Evolutionary conservation across 495 filamentous ascomycete genomes (phyloP).

Genomic region (Glarea lozoyensis): DNA sequence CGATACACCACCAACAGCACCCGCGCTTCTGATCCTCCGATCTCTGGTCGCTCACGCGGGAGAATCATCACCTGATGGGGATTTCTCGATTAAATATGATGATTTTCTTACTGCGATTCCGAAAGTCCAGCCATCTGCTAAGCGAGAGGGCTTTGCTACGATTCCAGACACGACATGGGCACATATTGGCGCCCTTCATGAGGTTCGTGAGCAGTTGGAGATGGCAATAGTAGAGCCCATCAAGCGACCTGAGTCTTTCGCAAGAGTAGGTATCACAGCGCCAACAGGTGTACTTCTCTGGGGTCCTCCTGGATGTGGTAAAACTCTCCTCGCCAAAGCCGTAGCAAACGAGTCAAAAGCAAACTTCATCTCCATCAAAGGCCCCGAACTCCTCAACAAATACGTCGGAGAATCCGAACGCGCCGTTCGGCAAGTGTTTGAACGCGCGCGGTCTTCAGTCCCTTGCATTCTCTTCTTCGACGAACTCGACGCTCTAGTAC

Average conservation of each 20-base stretch:
- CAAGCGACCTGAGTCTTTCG: constrained; percentile 71
- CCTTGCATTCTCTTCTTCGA: constrained; percentile 98
- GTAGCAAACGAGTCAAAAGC: constrained; percentile 92
- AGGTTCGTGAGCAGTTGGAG: constrained; percentile 72
- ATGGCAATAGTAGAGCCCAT: constrained; percentile 92
- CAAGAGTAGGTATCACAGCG: constrained; percentile 72
- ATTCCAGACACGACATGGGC: constrained; percentile 96
- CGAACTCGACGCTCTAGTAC: constrained; percentile 88
- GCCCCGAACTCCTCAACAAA: constrained; percentile 88
- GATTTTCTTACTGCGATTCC: constrained; percentile 74
- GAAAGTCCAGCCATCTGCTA: constrained; percentile 84
- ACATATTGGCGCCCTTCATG: constrained; percentile 78
- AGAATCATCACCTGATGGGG: constrained; percentile 29
- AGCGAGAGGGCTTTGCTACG: constrained; percentile 93
- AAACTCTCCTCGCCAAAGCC: constrained; percentile 92
- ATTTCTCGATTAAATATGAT: constrained; percentile 30
- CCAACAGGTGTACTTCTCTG: constrained; percentile 90
- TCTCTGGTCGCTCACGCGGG: constrained; percentile 46
- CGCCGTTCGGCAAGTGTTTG: constrained; percentile 86
- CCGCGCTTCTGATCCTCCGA: constrained; percentile 27
- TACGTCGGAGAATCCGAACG: constrained; percentile 94
- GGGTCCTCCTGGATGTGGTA: constrained; percentile 95
- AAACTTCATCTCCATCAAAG: constrained; percentile 98
- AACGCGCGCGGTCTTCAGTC: constrained; percentile 72
- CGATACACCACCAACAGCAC: constrained; percentile 4